A percentile compares a stretch with the other conserved stretches of the same genome.
Conservation (phyloP, 805 yeast genomes). For the Candida maris region DNA sequence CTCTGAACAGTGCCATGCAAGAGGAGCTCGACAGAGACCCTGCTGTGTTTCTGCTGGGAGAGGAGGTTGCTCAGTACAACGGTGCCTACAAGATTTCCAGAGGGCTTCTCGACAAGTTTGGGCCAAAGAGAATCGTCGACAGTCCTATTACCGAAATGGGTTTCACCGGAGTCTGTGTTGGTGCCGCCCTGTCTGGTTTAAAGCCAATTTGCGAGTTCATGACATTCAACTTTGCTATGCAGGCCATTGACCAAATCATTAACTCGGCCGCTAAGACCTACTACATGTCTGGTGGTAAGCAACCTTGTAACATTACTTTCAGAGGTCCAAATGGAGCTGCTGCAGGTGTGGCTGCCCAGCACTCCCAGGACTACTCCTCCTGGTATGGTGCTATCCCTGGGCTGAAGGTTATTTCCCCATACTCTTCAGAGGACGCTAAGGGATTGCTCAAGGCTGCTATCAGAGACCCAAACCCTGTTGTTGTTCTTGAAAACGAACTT, state of each 20-base stretch:
- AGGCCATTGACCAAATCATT: slow-evolving; percentile 96
- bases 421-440: slow-evolving; percentile 91
- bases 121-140: slow-evolving; percentile 89
- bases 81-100: slow-evolving; percentile 98
- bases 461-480: slow-evolving; percentile 98
- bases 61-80: slow-evolving; percentile 98
- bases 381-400: slow-evolving; percentile 99
- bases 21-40: slow-evolving; percentile 97
- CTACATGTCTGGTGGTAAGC: slow-evolving; percentile 99
- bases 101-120: slow-evolving; percentile 92
- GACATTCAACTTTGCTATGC: slow-evolving; percentile 99
- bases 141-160: slow-evolving; percentile 99
- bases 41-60: slow-evolving; percentile 93
- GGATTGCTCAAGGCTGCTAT: slow-evolving; percentile 95
- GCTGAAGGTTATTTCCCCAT: slow-evolving; percentile 93
- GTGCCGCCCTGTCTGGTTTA: slow-evolving; percentile 94
- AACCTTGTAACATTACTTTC: slow-evolving; percentile 94
- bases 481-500: slow-evolving; percentile 93
- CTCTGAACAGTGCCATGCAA: slow-evolving; percentile 89
- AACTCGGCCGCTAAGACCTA: slow-evolving; percentile 98
- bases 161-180: slow-evolving; percentile 90
- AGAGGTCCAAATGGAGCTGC: slow-evolving; percentile 99
- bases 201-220: slow-evolving; percentile 97
- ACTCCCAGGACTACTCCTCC: slow-evolving; percentile 94
- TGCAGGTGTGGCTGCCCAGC: slow-evolving; percentile 99